A percentile compares a stretch with the other conserved stretches of the same genome.
These are phyloP conservation scores for Cytospora piceicola DNA, from an alignment of 2,329 filamentous ascomycete species.

Conservation along the genomic window DNA sequence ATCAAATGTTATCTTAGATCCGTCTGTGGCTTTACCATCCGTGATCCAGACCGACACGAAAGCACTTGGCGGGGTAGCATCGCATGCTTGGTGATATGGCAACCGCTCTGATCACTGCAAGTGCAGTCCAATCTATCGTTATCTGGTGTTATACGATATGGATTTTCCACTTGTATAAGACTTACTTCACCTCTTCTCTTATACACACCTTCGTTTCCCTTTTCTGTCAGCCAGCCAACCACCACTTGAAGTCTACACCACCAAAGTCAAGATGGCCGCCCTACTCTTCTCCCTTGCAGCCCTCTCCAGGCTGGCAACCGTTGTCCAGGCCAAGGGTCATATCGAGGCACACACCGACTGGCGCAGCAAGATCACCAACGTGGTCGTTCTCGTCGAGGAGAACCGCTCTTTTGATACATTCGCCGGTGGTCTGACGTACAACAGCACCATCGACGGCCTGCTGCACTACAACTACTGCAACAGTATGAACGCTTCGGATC, in stretches of 20 bases:
- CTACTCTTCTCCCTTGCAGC: conserved; percentile 15
- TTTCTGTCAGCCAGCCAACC: not conserved
- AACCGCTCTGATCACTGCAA: conserved; percentile 10
- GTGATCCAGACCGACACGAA: not conserved
- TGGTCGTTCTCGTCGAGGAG: conserved; percentile 30
- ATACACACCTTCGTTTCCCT: not conserved
- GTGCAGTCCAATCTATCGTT: not conserved
- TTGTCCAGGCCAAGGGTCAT: conserved; percentile 2
- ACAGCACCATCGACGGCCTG: conserved; percentile 42
- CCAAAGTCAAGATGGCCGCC: conserved; percentile 1
- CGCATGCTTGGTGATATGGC: conserved; percentile 1
- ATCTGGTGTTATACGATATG: not conserved
- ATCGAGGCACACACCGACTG: conserved; percentile 22
- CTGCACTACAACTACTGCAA: conserved; percentile 45
- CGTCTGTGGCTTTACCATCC: not conserved
- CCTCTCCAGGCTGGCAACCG: conserved; percentile 21
- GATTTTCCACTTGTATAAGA: conserved; percentile 2
- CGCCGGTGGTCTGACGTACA: conserved; percentile 45
- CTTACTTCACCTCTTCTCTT: not conserved
- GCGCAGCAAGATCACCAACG: conserved; percentile 29
- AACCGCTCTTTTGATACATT: conserved; percentile 44
- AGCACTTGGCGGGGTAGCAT: conserved; percentile 9
- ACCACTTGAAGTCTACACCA: too few relatives aligned
- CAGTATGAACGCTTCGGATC: conserved; percentile 38
- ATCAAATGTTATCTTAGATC: not conserved